Evolutionary conservation across 2,329 filamentous ascomycete species (phyloP).

Genomic region (Paracamarosporium sp.): DNA sequence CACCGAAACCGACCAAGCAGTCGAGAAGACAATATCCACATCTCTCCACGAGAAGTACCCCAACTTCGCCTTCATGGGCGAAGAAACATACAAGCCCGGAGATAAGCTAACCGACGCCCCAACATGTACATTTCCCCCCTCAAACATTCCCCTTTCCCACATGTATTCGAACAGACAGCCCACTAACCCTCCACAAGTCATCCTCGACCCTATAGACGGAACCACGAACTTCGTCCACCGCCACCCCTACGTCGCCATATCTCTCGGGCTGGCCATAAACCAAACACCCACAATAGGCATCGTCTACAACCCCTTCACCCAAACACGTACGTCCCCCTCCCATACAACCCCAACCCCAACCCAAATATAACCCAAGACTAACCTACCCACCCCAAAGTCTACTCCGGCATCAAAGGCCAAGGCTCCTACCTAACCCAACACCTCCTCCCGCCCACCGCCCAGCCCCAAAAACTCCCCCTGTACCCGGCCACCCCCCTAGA

Average conservation of each 20-base stretch:
- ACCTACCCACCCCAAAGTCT: slow-evolving; percentile 51
- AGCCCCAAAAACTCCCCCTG: slow-evolving; percentile 54
- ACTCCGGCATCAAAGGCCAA: slow-evolving; percentile 70
- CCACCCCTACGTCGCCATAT: slow-evolving; percentile 77
- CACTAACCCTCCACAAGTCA: too few relatives aligned
- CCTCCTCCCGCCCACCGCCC: neutral
- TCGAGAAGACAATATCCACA: slow-evolving; percentile 64
- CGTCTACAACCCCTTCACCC: slow-evolving; percentile 80
- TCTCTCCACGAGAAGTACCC: slow-evolving; percentile 60
- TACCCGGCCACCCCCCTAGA: slow-evolving; percentile 62
- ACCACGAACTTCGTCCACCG: slow-evolving; percentile 83
- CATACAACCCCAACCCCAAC: neutral
- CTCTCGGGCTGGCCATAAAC: slow-evolving; percentile 72
- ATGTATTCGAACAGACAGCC: too few relatives aligned
- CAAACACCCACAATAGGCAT: slow-evolving; percentile 72
- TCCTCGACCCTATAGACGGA: slow-evolving; percentile 83
- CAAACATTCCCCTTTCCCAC: neutral
- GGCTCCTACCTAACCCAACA: slow-evolving; percentile 62
- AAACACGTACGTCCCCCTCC: slow-evolving; percentile 49
- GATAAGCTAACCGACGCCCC: slow-evolving; percentile 67
- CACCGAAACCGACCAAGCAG: slow-evolving; percentile 68
- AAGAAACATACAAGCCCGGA: slow-evolving; percentile 75
- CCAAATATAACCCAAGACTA: neutral
- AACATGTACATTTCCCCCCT: slow-evolving; percentile 56
- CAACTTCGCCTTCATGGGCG: slow-evolving; percentile 55